These are phyloP conservation scores for Didymella segeticola DNA, from an alignment of 2,329 filamentous ascomycete species.

Conservation along the genomic window DNA sequence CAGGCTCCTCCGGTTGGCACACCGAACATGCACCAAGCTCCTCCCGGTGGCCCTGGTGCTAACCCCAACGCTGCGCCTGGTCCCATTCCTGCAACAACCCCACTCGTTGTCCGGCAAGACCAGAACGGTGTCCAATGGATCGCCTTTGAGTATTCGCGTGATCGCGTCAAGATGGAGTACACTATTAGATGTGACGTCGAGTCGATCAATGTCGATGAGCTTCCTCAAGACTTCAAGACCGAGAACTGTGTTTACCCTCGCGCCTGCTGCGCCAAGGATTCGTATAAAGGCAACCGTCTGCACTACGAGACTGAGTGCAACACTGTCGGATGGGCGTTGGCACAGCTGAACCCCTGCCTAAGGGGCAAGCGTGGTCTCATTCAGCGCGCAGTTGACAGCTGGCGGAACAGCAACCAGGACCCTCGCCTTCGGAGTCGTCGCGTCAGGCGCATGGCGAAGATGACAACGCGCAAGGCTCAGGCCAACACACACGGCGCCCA, in stretches of 20 bases:
- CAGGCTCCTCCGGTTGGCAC: constrained; percentile 51
- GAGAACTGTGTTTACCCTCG: constrained; percentile 98
- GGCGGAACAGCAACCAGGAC: constrained; percentile 99
- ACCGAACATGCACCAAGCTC: constrained; percentile 49
- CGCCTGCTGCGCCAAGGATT: constrained; percentile 92
- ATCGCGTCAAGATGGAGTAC: constrained; percentile 99
- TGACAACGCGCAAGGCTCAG: constrained; percentile 82
- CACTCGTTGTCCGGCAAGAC: constrained; percentile 90
- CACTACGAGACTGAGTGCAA: constrained; percentile 99
- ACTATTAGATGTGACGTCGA: constrained; percentile 98
- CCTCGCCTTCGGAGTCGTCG: constrained; percentile 87
- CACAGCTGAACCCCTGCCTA: constrained; percentile 87
- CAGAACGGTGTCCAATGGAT: constrained; percentile 99
- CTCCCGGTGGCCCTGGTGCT: constrained; percentile 59
- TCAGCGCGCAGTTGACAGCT: constrained; percentile 96
- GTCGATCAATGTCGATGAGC: constrained; percentile 87
- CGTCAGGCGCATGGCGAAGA: constrained; percentile 94
- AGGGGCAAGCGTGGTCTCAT: constrained; percentile 95
- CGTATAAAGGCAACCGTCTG: constrained; percentile 93
- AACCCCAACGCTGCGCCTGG: constrained; percentile 93
- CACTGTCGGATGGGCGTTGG: constrained; percentile 98
- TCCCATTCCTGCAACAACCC: constrained; percentile 95
- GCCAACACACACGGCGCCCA: constrained; percentile 65
- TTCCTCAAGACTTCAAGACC: constrained; percentile 89
- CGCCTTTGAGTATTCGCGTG: constrained; percentile 95